A percentile compares a stretch with the other conserved stretches of the same genome.
Evolutionary conservation across 225 moss, liverwort and hornwort genomes (phyloP).

Genomic region (Bryum argenteum): DNA sequence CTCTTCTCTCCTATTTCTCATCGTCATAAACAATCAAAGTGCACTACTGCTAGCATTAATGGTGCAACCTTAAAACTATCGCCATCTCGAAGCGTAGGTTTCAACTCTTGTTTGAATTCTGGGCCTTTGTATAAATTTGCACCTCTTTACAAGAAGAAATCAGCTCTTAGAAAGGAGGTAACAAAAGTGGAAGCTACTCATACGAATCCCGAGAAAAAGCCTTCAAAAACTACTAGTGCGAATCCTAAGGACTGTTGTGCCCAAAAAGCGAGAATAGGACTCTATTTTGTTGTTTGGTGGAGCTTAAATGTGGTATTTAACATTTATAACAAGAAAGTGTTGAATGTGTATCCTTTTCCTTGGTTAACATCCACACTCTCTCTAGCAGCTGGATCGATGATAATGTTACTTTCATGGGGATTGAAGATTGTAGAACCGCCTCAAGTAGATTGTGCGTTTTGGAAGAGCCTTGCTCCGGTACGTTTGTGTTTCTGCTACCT

Average conservation of each 20-base stretch:
- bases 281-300: constrained; percentile 65
- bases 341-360: constrained; percentile 67
- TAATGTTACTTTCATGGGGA: constrained; percentile 61
- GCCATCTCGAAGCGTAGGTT: background rate
- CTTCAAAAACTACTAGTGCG: background rate
- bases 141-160: background rate
- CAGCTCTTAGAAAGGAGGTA: background rate
- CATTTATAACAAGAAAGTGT: constrained; percentile 82
- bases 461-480: constrained; percentile 68
- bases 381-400: constrained; percentile 36
- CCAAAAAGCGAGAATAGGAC: constrained; percentile 48
- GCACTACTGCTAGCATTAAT: background rate
- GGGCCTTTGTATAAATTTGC: constrained; percentile 2
- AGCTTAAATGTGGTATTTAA: constrained; percentile 73
- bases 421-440: constrained; percentile 58
- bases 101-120: background rate
- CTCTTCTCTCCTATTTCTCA: background rate
- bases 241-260: fast-evolving
- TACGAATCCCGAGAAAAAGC: background rate
- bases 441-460: constrained; percentile 70
- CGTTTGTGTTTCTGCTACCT: background rate
- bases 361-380: constrained; percentile 79
- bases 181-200: background rate
- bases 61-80: background rate
- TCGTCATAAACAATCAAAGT: background rate